Evolutionary conservation across 2,329 filamentous ascomycete species (phyloP), one percentile per base, ranked within the genome.

Genomic region (Colletotrichum sansevieriae): DNA sequence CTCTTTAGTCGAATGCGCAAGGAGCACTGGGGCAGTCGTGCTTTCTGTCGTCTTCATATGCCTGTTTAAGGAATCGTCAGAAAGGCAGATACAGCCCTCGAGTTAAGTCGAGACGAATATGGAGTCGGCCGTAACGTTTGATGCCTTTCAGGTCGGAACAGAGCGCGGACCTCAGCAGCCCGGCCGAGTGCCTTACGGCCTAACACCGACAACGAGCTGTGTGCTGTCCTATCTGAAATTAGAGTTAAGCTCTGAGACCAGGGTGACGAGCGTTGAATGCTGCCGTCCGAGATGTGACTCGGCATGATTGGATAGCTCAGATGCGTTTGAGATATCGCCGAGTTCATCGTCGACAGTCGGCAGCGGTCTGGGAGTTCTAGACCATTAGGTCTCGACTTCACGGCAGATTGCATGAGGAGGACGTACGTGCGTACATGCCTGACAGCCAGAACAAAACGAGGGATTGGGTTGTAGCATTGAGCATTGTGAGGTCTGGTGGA

Each of bases 81-180:
- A 43, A 51, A 56, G 39, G 22, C 18, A 65, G 47, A 39, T 4
- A 39, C 18, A 25, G 55, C 35, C 20, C 41, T 60, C 43, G 61
- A 68, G 65, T 65, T 62, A 65, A 60, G 65, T 60, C 37, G 61
- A 68, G 62, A 60, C 55, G 61, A 65, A 33, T 15, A 22, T 22
- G 22, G 22, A 22, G 22, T 22, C 22, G 22, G 22, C 22, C 22
- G 22, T 22, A 2, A 22, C 3, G 22, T 22, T 22, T 22, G 22
- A 22, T 22, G 4, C 22, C 22, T 22, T 2, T 22, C 22, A 43
- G 56, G 55, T 68, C 35, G 61, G 56, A 68, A 57, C 54, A 54
- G 62, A 68, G 54, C 52, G 65, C 54, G 43, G 10, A 43, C 41
- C 41, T 49, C 37, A 39, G 18, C 46, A 44, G 41, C 55, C 41